phyloP scores from a whole-genome alignment of 2,329 filamentous ascomycete genomes.

The Plectosphaerella sp. region DNA sequence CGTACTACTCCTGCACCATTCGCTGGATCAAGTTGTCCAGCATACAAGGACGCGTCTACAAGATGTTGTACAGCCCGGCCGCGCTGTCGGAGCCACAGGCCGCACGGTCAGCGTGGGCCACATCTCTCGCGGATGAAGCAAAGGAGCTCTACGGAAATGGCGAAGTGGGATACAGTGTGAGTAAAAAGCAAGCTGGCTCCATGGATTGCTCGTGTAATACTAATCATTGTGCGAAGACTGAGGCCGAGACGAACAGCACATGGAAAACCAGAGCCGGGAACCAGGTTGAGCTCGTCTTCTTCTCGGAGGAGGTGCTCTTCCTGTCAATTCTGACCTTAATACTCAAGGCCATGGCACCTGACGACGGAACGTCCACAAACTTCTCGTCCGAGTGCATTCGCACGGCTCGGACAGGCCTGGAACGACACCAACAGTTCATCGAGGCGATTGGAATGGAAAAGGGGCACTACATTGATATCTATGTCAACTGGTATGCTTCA shows the following conservation, averaged over 20 bases:
- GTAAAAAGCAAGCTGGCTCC: not conserved
- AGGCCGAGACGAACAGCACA: not conserved
- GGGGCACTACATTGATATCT: not conserved
- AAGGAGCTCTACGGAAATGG: no score
- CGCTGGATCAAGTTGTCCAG: slow-evolving; percentile 13
- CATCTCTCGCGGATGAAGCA: not conserved
- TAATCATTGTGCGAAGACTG: not conserved
- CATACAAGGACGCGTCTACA: slow-evolving; percentile 19
- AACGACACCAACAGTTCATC: slow-evolving; percentile 13
- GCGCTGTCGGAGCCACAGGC: slow-evolving; percentile 13
- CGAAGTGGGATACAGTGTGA: no score
- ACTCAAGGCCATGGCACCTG: slow-evolving; percentile 15
- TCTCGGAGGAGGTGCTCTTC: slow-evolving; percentile 12
- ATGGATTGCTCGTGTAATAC: not conserved
- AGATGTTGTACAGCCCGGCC: slow-evolving; percentile 19
- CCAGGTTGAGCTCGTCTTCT: slow-evolving; percentile 10
- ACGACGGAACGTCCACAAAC: slow-evolving; percentile 2
- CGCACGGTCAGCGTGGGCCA: slow-evolving; percentile 11
- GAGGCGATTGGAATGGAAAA: not conserved
- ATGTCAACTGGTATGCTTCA: not conserved
- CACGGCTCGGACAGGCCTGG: slow-evolving; percentile 13
- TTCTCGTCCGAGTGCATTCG: slow-evolving; percentile 17
- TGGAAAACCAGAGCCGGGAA: not conserved
- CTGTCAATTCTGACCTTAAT: slow-evolving; percentile 18
- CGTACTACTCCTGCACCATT: not conserved